A percentile compares a stretch with the other conserved stretches of the same genome.
Conservation (phyloP, 2,329 filamentous ascomycete genomes). For the Cladophialophora exuberans region DNA sequence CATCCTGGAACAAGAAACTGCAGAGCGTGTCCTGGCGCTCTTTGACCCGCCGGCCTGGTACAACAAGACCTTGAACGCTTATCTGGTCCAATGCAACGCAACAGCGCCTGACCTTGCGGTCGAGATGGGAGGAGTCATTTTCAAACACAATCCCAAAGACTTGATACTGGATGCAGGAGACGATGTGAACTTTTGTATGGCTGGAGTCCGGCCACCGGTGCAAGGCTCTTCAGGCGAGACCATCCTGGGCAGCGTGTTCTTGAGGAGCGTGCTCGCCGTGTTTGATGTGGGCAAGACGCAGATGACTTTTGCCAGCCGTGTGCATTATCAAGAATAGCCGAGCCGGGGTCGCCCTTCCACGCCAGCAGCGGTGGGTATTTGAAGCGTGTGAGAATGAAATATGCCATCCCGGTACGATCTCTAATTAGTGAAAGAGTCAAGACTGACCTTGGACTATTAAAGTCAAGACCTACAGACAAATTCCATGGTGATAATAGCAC, state of each 20-base stretch:
- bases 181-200: not conserved
- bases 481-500: too few relatives aligned
- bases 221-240: too few relatives aligned
- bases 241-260: not conserved
- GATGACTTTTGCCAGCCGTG: not conserved
- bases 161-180: not conserved
- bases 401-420: too few relatives aligned
- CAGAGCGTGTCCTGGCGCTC: not conserved
- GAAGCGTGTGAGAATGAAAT: too few relatives aligned
- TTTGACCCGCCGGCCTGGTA: not conserved
- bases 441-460: too few relatives aligned
- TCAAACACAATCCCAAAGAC: not conserved
- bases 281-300: not conserved
- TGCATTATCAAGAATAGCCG: not conserved
- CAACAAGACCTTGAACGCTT: too few relatives aligned
- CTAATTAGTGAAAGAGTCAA: too few relatives aligned
- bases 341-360: too few relatives aligned
- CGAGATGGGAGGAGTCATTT: not conserved
- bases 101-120: not conserved
- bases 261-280: not conserved
- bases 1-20: not conserved
- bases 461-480: too few relatives aligned
- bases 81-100: not conserved
- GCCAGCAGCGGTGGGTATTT: too few relatives aligned
- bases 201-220: not conserved